Evolutionary conservation across 2,329 filamentous ascomycete genomes (phyloP).

Genomic region (Rhynchosporium agropyri): DNA sequence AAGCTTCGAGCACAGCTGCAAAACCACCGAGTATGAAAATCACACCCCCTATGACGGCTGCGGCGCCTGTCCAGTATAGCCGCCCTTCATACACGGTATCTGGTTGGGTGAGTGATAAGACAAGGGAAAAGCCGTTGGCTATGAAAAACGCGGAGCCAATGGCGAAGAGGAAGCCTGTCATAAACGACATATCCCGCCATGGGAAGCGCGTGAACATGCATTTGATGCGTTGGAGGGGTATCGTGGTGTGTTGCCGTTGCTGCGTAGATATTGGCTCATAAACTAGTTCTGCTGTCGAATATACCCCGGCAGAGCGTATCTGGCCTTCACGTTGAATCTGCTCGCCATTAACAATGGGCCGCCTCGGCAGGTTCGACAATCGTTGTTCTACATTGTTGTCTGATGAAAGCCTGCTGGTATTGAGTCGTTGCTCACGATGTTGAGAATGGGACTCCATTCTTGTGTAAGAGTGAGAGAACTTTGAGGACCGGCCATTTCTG

Average conservation of each 20-base stretch:
- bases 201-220: slow-evolving; percentile 32
- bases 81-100: slow-evolving; percentile 22
- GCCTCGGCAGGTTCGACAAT: slow-evolving; percentile 20
- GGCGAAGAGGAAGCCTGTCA: slow-evolving; percentile 30
- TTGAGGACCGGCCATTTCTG: slow-evolving; percentile 17
- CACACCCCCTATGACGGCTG: slow-evolving; percentile 27
- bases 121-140: slow-evolving; percentile 33
- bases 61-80: slow-evolving; percentile 29
- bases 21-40: slow-evolving; percentile 32
- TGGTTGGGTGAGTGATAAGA: slow-evolving; percentile 29
- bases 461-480: slow-evolving; percentile 18
- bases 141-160: slow-evolving; percentile 32
- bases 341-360: slow-evolving; percentile 28
- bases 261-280: slow-evolving; percentile 21
- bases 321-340: slow-evolving; percentile 13
- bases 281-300: slow-evolving; percentile 18
- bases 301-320: slow-evolving; percentile 8
- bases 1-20: slow-evolving; percentile 29
- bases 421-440: neutral
- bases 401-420: slow-evolving; percentile 21
- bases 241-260: slow-evolving; percentile 7
- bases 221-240: slow-evolving; percentile 20
- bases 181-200: slow-evolving; percentile 30
- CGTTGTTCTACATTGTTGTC: slow-evolving; percentile 18
- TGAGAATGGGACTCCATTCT: slow-evolving; percentile 23